A percentile compares a stretch with the other conserved stretches of the same genome.
Conservation (phyloP, 768 basidiomycete species). For the Hebeloma cylindrosporum region DNA sequence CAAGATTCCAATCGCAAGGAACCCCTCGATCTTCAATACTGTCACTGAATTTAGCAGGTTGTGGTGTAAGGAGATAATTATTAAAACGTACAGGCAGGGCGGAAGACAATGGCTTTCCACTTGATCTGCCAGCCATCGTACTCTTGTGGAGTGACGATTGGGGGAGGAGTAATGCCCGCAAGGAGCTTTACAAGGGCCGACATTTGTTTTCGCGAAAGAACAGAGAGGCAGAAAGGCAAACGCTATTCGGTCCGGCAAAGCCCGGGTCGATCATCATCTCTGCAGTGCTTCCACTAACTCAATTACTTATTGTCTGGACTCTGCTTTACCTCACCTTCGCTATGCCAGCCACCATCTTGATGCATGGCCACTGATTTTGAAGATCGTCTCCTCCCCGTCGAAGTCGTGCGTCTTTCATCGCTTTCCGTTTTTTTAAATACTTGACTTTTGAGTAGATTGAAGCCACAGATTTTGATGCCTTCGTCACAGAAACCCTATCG, state of each 20-base stretch:
- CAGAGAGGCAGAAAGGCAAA: neutral
- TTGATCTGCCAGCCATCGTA: constrained; percentile 76
- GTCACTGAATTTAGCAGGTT: constrained; percentile 7
- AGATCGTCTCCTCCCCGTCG: constrained; percentile 13
- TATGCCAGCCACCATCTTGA: constrained; percentile 5
- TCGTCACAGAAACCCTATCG: constrained; percentile 56
- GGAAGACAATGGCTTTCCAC: constrained; percentile 77
- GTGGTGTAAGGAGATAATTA: neutral
- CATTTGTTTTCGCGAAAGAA: constrained; percentile 11
- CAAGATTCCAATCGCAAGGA: constrained; percentile 51
- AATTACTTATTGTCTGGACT: neutral
- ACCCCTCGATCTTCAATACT: constrained; percentile 70
- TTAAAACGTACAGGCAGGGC: constrained; percentile 65
- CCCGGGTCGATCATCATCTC: constrained; percentile 12
- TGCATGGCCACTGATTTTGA: constrained; percentile 17
- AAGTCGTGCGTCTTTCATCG: constrained; percentile 13
- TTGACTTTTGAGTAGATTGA: constrained; percentile 26
- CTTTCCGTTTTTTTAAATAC: constrained; percentile 6
- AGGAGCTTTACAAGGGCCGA: constrained; percentile 35
- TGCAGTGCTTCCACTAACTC: neutral
- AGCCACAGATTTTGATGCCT: constrained; percentile 60
- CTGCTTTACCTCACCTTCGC: neutral
- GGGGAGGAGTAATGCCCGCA: constrained; percentile 53
- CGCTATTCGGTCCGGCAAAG: constrained; percentile 12
- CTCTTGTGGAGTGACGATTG: constrained; percentile 49